These are phyloP conservation scores for Zygosaccharomyces pseudorouxii DNA, from an alignment of 805 yeast species.

Conservation along the genomic window DNA sequence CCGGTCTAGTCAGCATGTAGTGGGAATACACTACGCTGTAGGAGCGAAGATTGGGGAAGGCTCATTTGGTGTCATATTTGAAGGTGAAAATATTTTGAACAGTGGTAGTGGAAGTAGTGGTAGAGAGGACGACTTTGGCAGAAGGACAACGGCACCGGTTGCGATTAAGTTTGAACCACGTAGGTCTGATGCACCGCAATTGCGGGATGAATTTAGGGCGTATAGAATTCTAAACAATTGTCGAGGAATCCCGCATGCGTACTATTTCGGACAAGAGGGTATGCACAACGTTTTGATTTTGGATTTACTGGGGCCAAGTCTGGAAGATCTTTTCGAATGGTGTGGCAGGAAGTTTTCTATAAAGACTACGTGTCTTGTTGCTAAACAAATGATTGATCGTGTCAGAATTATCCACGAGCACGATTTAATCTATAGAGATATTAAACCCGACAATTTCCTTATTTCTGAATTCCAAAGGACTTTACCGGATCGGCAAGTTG, in stretches of 20 bases:
- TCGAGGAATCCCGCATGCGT: slow-evolving; percentile 76
- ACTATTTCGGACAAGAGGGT: slow-evolving; percentile 83
- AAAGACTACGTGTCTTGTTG: slow-evolving; percentile 68
- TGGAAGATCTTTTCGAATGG: slow-evolving; percentile 84
- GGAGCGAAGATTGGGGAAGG: slow-evolving; percentile 88
- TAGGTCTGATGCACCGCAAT: slow-evolving; percentile 77
- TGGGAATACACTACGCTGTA: slow-evolving; percentile 62
- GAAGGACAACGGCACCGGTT: slow-evolving; percentile 38
- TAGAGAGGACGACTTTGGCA: slow-evolving; percentile 11
- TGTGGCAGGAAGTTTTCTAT: slow-evolving; percentile 71
- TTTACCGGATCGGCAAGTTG: slow-evolving; percentile 15
- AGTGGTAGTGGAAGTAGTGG: slow-evolving; percentile 31
- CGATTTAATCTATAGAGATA: slow-evolving; percentile 73
- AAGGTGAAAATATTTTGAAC: slow-evolving; percentile 69
- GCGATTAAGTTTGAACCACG: slow-evolving; percentile 81
- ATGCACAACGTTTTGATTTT: slow-evolving; percentile 72
- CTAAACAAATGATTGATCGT: slow-evolving; percentile 71
- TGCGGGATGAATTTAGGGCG: slow-evolving; percentile 75
- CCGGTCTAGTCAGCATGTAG: slow-evolving; percentile 35
- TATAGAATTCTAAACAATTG: slow-evolving; percentile 66
- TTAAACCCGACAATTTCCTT: slow-evolving; percentile 78
- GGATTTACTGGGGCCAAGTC: slow-evolving; percentile 73
- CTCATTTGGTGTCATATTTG: slow-evolving; percentile 79
- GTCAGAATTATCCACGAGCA: slow-evolving; percentile 72
- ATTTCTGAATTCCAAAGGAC: slow-evolving; percentile 38